phyloP scores from a whole-genome alignment of 179 eudicot genomes.

The Vitellaria paradoxa region DNA sequence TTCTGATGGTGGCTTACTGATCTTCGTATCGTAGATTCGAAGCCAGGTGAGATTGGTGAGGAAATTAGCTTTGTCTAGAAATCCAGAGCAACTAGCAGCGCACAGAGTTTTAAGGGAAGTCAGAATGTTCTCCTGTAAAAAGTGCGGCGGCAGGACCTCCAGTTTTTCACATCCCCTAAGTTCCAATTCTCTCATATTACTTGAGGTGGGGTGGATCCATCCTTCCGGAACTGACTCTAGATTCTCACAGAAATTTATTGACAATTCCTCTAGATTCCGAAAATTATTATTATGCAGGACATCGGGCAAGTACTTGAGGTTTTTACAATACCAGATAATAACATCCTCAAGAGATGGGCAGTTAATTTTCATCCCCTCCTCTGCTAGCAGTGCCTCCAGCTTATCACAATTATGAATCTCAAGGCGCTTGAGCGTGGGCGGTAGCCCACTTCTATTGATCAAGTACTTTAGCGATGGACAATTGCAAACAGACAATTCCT shows the following conservation, averaged over 20 bases:
- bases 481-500: no score
- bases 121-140: not conserved
- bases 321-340: not conserved
- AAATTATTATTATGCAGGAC: no score
- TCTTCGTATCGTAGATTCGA: not conserved
- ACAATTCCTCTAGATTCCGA: no score
- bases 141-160: not conserved
- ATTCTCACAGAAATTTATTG: no score
- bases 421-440: no score
- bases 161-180: not conserved
- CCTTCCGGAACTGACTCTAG: no score
- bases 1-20: conserved; percentile 3
- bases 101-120: not conserved
- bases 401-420: no score
- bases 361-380: no score
- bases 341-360: not conserved
- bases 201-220: no score
- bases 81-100: not conserved
- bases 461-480: not conserved
- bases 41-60: conserved; percentile 18
- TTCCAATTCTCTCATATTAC: no score
- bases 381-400: not conserved
- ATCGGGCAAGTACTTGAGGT: not conserved
- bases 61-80: not conserved
- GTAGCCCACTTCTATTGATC: no score